Base-by-base conservation (phyloP, 805 yeast species). In the Ascoidea asiatica region DNA sequence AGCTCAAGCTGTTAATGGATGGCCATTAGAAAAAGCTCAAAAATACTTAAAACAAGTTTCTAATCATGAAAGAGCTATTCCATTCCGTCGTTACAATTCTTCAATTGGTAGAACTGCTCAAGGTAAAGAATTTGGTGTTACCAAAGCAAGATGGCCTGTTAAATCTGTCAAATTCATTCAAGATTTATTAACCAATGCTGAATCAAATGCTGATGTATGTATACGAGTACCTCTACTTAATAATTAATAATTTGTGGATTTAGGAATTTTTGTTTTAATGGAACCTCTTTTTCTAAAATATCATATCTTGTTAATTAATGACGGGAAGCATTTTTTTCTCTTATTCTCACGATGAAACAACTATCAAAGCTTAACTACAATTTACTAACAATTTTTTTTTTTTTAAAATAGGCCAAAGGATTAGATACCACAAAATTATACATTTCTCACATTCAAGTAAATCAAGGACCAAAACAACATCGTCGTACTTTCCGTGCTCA, bases 401-500 rank as follows among this genome's bases (percentile, higher is more conserved):
- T 39, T 43, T 47, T 49, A 40, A 44, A 48, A 55, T 58, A 66
- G 72, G 79, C 95, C 62, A 92, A 92, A 81, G 98, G 98, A 65
- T 87, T 92, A 73, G 97, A 92, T 70, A 79, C 84, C 62, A 77
- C 94, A 62, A 86, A 84, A 70, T 84, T 92, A 69, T 83, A 82
- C 75, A 79, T 92, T 66, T 81, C 95, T 60, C 97, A 92, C 85
- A 90, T 92, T 69, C 98, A 92, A 80, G 98, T 90, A 66, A 92
- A 92, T 95, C 95, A 88, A 72, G 98, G 98, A 65, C 98, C 99
- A 76, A 88, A 88, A 77, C 95, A 87, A 78, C 92, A 97, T 81
- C 90, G 99, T 80, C 88, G 99, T 79, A 92, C 98, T 66, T 92
- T 77, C 95, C 89, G 99, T 83, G 99, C 99, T 64, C 97, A 90